Evolutionary conservation across 2,329 filamentous ascomycete species (phyloP), one percentile per base, ranked within the genome.

Genomic region (Amphichorda felina): DNA sequence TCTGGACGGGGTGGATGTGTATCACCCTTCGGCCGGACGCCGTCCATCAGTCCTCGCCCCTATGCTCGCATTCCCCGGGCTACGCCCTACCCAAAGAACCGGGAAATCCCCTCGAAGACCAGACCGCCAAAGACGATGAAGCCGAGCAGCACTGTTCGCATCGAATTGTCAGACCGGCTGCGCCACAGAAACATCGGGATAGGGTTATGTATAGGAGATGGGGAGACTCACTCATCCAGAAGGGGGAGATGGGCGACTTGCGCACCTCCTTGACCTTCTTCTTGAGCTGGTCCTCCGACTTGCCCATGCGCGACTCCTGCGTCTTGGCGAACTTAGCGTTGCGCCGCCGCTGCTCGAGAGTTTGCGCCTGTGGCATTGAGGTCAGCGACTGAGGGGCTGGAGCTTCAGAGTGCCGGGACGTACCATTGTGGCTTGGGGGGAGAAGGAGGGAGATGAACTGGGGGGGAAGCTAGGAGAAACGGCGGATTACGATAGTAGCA

Each of bases 301-400:
- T 86, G 60, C 84, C 84, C 57, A 82, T 81, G 54, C 79, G 82
- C 40, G 68, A 64, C 54, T 82, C 76, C 55, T 89, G 78, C 36
- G 73, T 69, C 55, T 80, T 79, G 46, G 71, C 78, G 61, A 85
- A 93, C 60, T 82, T 81, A 52, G 74, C 74, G 65, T 91, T 91
- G 43, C 80, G 78, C 52, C 76, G 76, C 57, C 84, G 79, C 67
- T 91, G 85, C 59, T 85, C 74, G 47, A 80, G 83, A 46, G 84
- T 91, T 79, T 89, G 83, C 48, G 78, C 82, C 82, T 87, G 13
- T 30, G 10, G n/a, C n/a, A n/a, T n/a, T n/a, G n/a, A n/a, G 17
- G 13, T 15, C 11, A 8, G 14, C 30, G 17, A 18, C 17, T 18
- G 30, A 5, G 8, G 24, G 24, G 21, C 21, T 24, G 21, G 21